Evolutionary conservation across 2,329 filamentous ascomycete genomes (phyloP), one percentile per base, ranked within the genome.

Genomic region (Rutstroemia sp.): DNA sequence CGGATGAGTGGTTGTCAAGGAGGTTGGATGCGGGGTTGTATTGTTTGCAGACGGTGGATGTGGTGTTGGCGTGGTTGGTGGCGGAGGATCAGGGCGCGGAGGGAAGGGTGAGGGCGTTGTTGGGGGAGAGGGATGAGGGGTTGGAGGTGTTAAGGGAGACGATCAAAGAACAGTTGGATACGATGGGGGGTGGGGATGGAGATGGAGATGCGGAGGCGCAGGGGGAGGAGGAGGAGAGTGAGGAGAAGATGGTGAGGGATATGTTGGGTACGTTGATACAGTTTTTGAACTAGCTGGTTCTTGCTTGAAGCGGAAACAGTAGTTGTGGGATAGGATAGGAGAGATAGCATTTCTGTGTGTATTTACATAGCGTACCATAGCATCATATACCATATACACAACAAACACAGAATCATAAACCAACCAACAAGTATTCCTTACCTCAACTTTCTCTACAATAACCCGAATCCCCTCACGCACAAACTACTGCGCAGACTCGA

Each of bases 61-160:
- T 91, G 0, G 82, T 94, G 30, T 72, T 99, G 30, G 89, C 92
- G 12, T 99, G 94, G 94, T 77, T 97, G 34, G 79, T 90, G 7
- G 94, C 92, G 0, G 94, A 99, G 72, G 94, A 99, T 66, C 78
- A 77, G 37, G 90, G 89, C 0, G 88, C 90, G 1, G 82, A 78
- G 64, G 76, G 73, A 56, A 86, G 79, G 65, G 83, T 96, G 34
- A 71, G 77, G 50, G 73, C 77, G 21, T 71, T 87, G 4, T 73
- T 96, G 42, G 82, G 79, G 0, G 86, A 90, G 59, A 77, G 80
- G 19, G 87, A 87, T 62, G 86, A 90, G 67, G 75, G 77, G 7
- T 67, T 95, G 18, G 74, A 69, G 4, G 75, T 83, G 16, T 72
- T 97, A 21, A 83, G 78, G 63, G 72, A 67, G 18, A 91, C 89